Conservation (phyloP, 352 stramenopile species). For the Phytophthora ramorum region DNA sequence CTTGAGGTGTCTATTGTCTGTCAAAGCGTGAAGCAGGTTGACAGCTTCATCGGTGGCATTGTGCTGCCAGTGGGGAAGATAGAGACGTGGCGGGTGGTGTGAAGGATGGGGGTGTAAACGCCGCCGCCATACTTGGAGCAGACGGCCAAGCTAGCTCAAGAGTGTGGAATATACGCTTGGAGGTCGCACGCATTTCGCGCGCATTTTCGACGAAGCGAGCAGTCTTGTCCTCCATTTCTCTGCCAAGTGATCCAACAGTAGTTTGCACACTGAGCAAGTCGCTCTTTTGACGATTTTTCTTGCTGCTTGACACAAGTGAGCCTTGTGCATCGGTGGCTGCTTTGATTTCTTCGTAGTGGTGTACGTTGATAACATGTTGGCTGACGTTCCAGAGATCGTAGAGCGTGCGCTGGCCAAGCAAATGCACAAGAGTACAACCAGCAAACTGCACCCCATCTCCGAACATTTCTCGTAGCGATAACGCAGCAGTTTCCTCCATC, state of each 20-base stretch:
- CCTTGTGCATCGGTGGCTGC: slow-evolving; percentile 14
- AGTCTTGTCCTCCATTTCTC: slow-evolving; percentile 56
- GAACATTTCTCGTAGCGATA: slow-evolving; percentile 47
- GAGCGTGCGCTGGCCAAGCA: slow-evolving; percentile 56
- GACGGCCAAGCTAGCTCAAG: slow-evolving; percentile 50
- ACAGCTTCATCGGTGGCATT: slow-evolving; percentile 17
- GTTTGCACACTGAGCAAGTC: slow-evolving; percentile 13
- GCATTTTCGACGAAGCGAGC: slow-evolving; percentile 48
- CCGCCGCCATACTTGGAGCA: background rate
- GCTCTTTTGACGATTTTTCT: slow-evolving; percentile 27
- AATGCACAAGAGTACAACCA: slow-evolving; percentile 61
- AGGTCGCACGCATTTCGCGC: slow-evolving; percentile 42
- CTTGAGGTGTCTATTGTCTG: slow-evolving; percentile 19
- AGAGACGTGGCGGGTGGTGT: slow-evolving; percentile 19
- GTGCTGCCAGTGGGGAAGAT: slow-evolving; percentile 6
- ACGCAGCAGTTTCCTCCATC: slow-evolving; percentile 1
- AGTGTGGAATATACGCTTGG: slow-evolving; percentile 45
- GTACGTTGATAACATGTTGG: slow-evolving; percentile 58
- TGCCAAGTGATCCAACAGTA: slow-evolving; percentile 47
- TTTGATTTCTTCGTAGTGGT: slow-evolving; percentile 42
- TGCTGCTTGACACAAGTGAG: slow-evolving; percentile 15
- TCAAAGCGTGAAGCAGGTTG: background rate
- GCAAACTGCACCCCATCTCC: slow-evolving; percentile 70
- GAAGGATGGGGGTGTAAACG: slow-evolving; percentile 44
- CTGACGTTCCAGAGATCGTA: slow-evolving; percentile 74